phyloP scores from a whole-genome alignment of 2,329 filamentous ascomycete genomes.

The Microdochium paspali region DNA sequence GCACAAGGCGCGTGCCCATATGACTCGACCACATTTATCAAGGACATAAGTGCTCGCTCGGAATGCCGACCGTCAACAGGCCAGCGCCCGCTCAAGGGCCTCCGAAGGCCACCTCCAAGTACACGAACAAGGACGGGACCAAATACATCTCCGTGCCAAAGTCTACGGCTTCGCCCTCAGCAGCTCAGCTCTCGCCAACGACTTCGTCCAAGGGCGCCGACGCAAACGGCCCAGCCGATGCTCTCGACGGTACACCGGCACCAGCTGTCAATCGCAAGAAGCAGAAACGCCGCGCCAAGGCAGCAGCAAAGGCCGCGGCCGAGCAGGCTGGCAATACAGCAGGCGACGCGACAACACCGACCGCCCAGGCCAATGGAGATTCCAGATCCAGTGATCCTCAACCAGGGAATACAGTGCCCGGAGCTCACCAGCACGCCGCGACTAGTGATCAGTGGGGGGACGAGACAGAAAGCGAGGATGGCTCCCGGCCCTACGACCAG shows the following conservation, averaged over 20 bases:
- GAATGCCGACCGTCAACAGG: conserved; percentile 43
- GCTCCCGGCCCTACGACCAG: conserved; percentile 33
- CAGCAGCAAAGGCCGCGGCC: conserved; percentile 58
- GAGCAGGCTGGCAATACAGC: conserved; percentile 16
- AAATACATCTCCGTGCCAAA: conserved; percentile 61
- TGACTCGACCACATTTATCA: not conserved
- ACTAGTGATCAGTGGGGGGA: conserved; percentile 35
- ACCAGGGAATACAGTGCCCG: not conserved
- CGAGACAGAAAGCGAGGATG: conserved; percentile 48
- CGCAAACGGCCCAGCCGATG: conserved; percentile 15
- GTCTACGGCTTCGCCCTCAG: conserved; percentile 36
- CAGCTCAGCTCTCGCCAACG: conserved; percentile 44
- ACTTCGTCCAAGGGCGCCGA: conserved; percentile 22
- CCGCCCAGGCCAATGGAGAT: conserved; percentile 9
- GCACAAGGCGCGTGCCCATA: not conserved
- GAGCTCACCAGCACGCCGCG: conserved; percentile 15
- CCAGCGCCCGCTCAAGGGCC: conserved; percentile 38
- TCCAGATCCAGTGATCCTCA: not conserved
- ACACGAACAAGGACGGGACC: conserved; percentile 59
- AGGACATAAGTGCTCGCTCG: conserved; percentile 11
- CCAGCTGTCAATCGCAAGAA: conserved; percentile 80
- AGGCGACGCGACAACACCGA: conserved; percentile 24
- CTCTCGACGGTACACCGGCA: conserved; percentile 20
- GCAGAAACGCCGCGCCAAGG: conserved; percentile 85
- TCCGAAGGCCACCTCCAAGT: conserved; percentile 46